Percentiles rank a stretch among this genome's conserved stretches.
These are phyloP conservation scores for Backusella australiensis DNA, from an alignment of 192 early-diverging fungal species.

Conservation along the genomic window DNA sequence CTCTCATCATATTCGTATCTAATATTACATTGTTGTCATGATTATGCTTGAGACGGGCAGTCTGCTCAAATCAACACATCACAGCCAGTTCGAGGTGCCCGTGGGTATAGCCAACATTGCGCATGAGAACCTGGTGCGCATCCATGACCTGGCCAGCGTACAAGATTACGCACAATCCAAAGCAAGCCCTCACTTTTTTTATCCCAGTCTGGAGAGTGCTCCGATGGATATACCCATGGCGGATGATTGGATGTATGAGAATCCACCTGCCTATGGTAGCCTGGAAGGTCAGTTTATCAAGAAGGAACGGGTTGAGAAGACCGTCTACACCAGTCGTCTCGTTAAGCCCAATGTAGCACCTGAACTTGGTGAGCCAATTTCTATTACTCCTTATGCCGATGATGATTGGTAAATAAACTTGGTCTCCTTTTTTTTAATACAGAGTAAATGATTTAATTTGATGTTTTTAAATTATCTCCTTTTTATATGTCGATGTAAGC, in stretches of 20 bases:
- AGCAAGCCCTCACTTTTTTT: conserved; percentile 23
- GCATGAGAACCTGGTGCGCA: conserved; percentile 16
- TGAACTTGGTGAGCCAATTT: conserved; percentile 23
- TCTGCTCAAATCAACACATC: conserved; percentile 25
- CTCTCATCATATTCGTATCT: conserved; percentile 22
- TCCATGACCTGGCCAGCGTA: conserved; percentile 12
- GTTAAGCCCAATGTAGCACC: not conserved
- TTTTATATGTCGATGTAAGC: not conserved
- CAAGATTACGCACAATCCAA: not conserved
- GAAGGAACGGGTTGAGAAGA: conserved; percentile 12
- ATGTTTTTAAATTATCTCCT: not conserved
- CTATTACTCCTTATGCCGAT: conserved; percentile 12
- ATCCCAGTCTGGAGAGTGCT: conserved; percentile 8
- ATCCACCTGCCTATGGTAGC: conserved; percentile 13
- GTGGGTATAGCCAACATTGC: conserved; percentile 23
- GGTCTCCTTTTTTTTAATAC: not conserved
- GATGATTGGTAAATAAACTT: conserved; percentile 25
- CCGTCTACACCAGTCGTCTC: conserved; percentile 11
- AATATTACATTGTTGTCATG: conserved; percentile 22
- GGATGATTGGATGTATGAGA: not conserved
- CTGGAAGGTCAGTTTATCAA: not conserved
- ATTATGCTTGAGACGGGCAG: conserved; percentile 17
- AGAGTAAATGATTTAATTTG: not conserved
- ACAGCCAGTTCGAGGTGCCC: conserved; percentile 15
- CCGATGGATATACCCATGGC: conserved; percentile 1